Evolutionary conservation across 345 rosid species (phyloP), one percentile per base, ranked within the genome.

Genomic region (Populus pruinosa): DNA sequence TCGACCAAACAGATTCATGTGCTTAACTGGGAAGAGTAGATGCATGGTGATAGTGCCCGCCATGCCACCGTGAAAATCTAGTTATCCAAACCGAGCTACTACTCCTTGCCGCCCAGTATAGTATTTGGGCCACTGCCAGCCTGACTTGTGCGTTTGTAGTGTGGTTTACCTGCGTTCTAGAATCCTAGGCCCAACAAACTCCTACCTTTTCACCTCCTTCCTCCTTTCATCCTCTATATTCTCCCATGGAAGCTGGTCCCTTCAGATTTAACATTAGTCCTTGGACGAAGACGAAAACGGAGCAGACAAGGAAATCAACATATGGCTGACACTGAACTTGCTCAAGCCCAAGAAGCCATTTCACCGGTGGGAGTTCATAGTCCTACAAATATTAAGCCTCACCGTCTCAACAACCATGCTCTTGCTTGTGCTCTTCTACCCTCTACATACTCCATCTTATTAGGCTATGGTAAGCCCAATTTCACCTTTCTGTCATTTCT

Each of bases 371-470:
- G 47, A 43, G 47, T 43, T 43, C 47, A 43, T 43, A 43, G 47
- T 43, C 47, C 55, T 49, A 17, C 6, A 49, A 17, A 17, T 17
- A 49, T 70, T 23, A 73, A 71, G 44, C 5, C 67, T 44, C 36
- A 5, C 55, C 55, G 75, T 25, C 31, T 73, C 56, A 77, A 77
- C 61, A 73, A 27, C 4, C 61, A 69, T n/a, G 81, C 78, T 39
- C 49, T 77, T 27, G 78, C 75, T 49, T 81, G 74, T 73, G 78
- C 81, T 55, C 74, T 81, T 35, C 62, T 81, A 2, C 81, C 81
- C 36, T 81, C 84, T 33, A 69, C 72, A 2, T 73, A 62, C 69
- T 81, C 84, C 55, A 64, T 73, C 27, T 53, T 81, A n/a, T 72
- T 81, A 27, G 84, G 84, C 62, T 81, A 81, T 14, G 84, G 84